Conservation (phyloP, 441 rosid species). For the Breynia disticha region DNA sequence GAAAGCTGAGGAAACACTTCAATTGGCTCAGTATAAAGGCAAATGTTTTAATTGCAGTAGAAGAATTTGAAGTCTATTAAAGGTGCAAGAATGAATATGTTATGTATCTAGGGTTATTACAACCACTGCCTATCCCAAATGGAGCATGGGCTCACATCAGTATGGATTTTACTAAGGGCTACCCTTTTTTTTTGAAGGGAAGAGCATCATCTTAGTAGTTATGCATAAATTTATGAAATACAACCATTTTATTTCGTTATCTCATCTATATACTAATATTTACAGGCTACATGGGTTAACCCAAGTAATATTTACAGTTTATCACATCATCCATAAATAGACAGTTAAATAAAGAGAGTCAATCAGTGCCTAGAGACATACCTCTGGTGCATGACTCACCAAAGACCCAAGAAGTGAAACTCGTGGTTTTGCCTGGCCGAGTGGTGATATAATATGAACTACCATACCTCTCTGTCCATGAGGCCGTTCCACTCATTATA, state of each 20-base stretch:
- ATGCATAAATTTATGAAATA: neutral
- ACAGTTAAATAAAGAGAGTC: neutral
- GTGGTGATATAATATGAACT: too few relatives aligned
- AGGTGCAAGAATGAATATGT: neutral
- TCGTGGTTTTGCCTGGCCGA: too few relatives aligned
- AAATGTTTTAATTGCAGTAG: neutral
- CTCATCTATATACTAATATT: neutral
- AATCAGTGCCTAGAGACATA: neutral
- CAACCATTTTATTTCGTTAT: neutral
- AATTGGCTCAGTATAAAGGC: neutral
- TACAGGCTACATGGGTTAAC: too few relatives aligned
- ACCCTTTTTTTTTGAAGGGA: neutral
- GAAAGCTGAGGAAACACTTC: neutral
- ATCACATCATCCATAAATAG: neutral
- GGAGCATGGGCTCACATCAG: neutral
- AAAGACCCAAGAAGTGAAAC: too few relatives aligned
- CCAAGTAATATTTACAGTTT: too few relatives aligned
- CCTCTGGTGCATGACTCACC: too few relatives aligned
- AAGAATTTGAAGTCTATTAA: neutral
- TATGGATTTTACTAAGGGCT: neutral
- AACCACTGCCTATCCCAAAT: accelerated
- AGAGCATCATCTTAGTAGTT: neutral
- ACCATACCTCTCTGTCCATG: too few relatives aligned
- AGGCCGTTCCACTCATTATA: too few relatives aligned
- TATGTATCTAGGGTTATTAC: accelerated